Conservation (phyloP, 1,284 basidiomycete species). For the Rhodotorula sp. region DNA sequence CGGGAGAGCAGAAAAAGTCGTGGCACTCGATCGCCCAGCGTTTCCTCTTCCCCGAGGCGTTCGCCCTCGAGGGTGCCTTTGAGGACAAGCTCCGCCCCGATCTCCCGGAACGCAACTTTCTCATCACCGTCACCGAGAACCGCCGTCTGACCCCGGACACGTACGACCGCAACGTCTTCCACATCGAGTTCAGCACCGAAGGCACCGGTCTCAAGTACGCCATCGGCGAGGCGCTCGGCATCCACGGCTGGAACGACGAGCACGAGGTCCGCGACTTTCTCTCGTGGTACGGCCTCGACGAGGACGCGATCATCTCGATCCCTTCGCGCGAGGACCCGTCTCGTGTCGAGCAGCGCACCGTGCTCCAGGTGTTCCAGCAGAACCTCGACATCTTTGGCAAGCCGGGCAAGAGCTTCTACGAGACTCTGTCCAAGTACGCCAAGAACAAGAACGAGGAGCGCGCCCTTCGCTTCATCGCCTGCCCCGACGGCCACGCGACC, state of each 20-base stretch:
- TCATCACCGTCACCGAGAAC: slow-evolving; percentile 92
- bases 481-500: slow-evolving; percentile 83
- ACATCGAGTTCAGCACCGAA: slow-evolving; percentile 90
- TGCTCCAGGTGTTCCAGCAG: slow-evolving; percentile 93
- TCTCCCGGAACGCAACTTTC: slow-evolving; percentile 82
- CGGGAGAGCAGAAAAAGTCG: slow-evolving; percentile 45
- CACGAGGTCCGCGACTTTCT: slow-evolving; percentile 87
- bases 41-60: slow-evolving; percentile 78
- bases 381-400: slow-evolving; percentile 95
- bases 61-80: slow-evolving; percentile 46
- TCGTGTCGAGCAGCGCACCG: slow-evolving; percentile 74
- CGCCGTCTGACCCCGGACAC: slow-evolving; percentile 88
- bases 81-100: slow-evolving; percentile 67
- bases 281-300: slow-evolving; percentile 84
- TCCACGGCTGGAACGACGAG: slow-evolving; percentile 97
- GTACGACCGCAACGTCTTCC: slow-evolving; percentile 98
- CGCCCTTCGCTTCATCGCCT: slow-evolving; percentile 87
- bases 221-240: slow-evolving; percentile 93
- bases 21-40: slow-evolving; percentile 90
- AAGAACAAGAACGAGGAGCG: slow-evolving; percentile 70
- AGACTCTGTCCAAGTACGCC: slow-evolving; percentile 78
- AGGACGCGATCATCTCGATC: slow-evolving; percentile 76
- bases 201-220: slow-evolving; percentile 93
- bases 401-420: slow-evolving; percentile 94
- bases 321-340: slow-evolving; percentile 57